Conservation (phyloP, 352 stramenopile species). For the Peronospora destructor region DNA sequence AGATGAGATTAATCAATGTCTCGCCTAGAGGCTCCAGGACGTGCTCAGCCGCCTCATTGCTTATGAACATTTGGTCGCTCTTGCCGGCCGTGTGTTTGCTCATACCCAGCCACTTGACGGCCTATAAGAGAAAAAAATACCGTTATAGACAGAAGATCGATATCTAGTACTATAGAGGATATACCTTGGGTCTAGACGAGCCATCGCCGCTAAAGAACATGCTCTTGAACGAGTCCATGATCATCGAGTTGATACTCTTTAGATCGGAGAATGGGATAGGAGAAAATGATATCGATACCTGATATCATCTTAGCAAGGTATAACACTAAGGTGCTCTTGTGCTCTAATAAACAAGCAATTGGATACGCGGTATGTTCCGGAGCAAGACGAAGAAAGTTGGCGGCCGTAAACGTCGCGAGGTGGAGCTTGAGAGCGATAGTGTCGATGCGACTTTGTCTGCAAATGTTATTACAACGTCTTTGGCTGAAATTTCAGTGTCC, state of each 20-base stretch:
- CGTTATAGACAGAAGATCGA: slow-evolving; percentile 11
- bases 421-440: slow-evolving; percentile 6
- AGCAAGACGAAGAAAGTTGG: slow-evolving; percentile 38
- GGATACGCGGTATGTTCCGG: slow-evolving; percentile 28
- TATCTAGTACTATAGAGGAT: not conserved
- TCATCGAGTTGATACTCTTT: slow-evolving; percentile 4
- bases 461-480: not conserved
- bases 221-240: slow-evolving; percentile 33
- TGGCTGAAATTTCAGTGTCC: not conserved
- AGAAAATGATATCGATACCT: slow-evolving; percentile 9
- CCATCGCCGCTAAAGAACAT: slow-evolving; percentile 28
- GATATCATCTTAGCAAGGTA: not conserved
- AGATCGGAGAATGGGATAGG: not conserved
- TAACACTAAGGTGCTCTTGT: not conserved
- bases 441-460: not conserved
- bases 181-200: slow-evolving; percentile 19
- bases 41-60: slow-evolving; percentile 41
- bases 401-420: slow-evolving; percentile 32
- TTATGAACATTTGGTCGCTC: slow-evolving; percentile 68
- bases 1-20: slow-evolving; percentile 73
- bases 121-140: slow-evolving; percentile 28
- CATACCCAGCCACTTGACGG: slow-evolving; percentile 84
- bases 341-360: not conserved
- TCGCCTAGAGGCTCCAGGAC: slow-evolving; percentile 60
- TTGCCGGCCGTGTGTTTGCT: slow-evolving; percentile 25